A percentile compares a stretch with the other conserved stretches of the same genome.
These are phyloP conservation scores for Dalechampia spathulata DNA, from an alignment of 441 rosid species.

Conservation along the genomic window DNA sequence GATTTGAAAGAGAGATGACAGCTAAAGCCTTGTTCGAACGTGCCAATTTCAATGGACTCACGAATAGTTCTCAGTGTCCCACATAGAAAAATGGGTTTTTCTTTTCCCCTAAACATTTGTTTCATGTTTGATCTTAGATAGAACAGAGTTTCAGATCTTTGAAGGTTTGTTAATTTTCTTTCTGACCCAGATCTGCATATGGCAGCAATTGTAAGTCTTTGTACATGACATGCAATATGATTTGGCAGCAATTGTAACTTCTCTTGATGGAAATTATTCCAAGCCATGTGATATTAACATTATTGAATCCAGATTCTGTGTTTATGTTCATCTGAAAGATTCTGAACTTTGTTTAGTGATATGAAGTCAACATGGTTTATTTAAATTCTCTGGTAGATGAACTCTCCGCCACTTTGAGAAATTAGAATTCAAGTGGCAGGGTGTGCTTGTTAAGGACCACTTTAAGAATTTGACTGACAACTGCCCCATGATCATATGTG, in stretches of 20 bases:
- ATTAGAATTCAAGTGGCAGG: no score
- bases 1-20: constrained; percentile 92
- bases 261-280: constrained; percentile 4
- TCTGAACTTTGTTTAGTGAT: no score
- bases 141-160: constrained; percentile 30
- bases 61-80: constrained; percentile 22
- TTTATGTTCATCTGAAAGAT: no score
- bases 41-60: constrained; percentile 31
- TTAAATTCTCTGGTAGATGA: no score
- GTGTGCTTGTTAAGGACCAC: no score
- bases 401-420: no score
- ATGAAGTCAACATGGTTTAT: no score
- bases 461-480: no score
- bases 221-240: constrained; percentile 27
- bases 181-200: constrained; percentile 28
- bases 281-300: constrained; percentile 6
- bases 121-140: constrained; percentile 15
- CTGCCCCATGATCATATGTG: no score
- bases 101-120: not conserved
- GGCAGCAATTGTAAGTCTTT: constrained; percentile 15
- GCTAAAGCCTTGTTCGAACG: constrained; percentile 74
- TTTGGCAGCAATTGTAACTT: constrained; percentile 10
- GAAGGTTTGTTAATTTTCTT: constrained; percentile 21
- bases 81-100: constrained; percentile 9
- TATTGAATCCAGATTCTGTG: constrained; percentile 17